A percentile compares a stretch with the other conserved stretches of the same genome.
These are phyloP conservation scores for Plantago elongata DNA, from an alignment of 257 asterid species.

Conservation along the genomic window DNA sequence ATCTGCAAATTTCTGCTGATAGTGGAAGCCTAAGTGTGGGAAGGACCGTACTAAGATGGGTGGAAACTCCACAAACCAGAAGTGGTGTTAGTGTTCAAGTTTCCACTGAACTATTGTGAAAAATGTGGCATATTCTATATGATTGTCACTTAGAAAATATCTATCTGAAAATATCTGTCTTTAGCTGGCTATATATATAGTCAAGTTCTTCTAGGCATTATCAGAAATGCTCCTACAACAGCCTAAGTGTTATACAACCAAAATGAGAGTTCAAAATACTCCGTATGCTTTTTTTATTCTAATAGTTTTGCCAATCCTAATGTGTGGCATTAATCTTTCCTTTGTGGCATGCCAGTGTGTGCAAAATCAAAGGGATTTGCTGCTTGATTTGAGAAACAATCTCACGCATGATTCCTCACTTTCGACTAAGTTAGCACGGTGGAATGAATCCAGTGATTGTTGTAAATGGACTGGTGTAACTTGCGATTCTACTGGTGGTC, in stretches of 20 bases:
- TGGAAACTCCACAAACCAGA: too few relatives aligned
- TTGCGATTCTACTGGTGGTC: constrained; percentile 28
- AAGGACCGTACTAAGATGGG: too few relatives aligned
- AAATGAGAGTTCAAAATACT: constrained; percentile 26
- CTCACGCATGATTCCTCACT: constrained; percentile 46
- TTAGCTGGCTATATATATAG: too few relatives aligned
- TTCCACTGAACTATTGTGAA: too few relatives aligned
- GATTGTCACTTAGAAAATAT: too few relatives aligned
- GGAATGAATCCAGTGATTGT: constrained; percentile 39
- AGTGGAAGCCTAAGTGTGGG: too few relatives aligned
- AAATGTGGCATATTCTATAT: too few relatives aligned
- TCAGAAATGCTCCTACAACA: too few relatives aligned
- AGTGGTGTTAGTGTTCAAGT: too few relatives aligned
- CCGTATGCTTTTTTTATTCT: constrained; percentile 17
- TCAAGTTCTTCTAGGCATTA: too few relatives aligned
- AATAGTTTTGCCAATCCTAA: constrained; percentile 7
- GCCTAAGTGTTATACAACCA: background rate
- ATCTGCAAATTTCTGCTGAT: too few relatives aligned
- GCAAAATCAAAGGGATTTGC: constrained; percentile 32
- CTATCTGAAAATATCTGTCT: too few relatives aligned
- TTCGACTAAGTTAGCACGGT: constrained; percentile 42
- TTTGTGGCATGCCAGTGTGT: constrained; percentile 34
- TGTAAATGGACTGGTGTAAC: constrained; percentile 50
- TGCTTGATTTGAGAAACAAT: constrained; percentile 35
- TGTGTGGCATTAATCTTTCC: constrained; percentile 8